These are phyloP conservation scores for Suillus hirtellus DNA, from an alignment of 768 basidiomycete genomes.

Conservation along the genomic window DNA sequence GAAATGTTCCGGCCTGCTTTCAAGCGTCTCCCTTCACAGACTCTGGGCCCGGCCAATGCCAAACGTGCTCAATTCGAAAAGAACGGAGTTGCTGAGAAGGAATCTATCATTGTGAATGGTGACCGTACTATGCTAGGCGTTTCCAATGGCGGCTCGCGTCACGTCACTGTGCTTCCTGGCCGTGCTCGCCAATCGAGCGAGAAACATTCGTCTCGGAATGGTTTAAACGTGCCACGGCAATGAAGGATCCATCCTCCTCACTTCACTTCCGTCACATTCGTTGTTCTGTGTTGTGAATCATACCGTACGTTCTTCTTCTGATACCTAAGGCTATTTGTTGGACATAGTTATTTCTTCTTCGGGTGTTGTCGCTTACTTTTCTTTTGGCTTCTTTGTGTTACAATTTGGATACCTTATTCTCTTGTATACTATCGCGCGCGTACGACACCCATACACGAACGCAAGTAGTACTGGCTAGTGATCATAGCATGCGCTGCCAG, in stretches of 20 bases:
- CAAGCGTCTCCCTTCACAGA: slow-evolving; percentile 74
- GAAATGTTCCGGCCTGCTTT: slow-evolving; percentile 57
- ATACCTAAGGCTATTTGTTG: slow-evolving; percentile 5
- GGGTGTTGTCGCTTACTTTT: slow-evolving; percentile 1
- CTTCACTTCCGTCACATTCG: background rate
- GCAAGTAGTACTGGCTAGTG: background rate
- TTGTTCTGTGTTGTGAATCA: background rate
- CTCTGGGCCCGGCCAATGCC: slow-evolving; percentile 57
- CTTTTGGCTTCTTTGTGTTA: background rate
- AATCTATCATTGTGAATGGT: background rate
- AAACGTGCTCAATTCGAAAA: slow-evolving; percentile 53
- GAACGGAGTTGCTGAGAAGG: slow-evolving; percentile 28
- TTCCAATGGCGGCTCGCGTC: slow-evolving; percentile 28
- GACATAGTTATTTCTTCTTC: background rate
- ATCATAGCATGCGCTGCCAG: background rate
- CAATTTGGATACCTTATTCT: slow-evolving; percentile 4
- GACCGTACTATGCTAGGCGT: background rate
- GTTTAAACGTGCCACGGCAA: background rate
- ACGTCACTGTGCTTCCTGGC: slow-evolving; percentile 32
- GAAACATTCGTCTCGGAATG: background rate
- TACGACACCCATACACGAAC: background rate
- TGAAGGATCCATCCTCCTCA: background rate
- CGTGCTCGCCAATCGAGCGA: slow-evolving; percentile 25
- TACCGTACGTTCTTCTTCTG: slow-evolving; percentile 5
- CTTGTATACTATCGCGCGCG: background rate